A percentile compares a stretch with the other conserved stretches of the same genome.
Conservation (phyloP, 306 rosid genomes). For the Glycyrrhiza uralensis region DNA sequence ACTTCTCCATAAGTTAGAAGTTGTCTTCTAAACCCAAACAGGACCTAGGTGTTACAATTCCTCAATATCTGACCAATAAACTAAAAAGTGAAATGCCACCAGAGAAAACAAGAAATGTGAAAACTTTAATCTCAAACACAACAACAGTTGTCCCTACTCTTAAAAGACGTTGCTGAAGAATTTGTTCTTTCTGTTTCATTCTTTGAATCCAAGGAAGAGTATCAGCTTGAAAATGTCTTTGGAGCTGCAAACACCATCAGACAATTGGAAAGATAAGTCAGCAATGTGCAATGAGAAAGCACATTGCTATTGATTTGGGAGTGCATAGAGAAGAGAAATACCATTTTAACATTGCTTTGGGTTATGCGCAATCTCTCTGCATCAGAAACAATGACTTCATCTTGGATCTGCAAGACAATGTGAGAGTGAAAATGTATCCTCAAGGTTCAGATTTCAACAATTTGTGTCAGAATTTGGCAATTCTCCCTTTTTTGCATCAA, state of each 20-base stretch:
- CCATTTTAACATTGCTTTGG: slow-evolving; percentile 97
- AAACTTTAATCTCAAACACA: slow-evolving; percentile 7
- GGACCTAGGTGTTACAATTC: background rate
- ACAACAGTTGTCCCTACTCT: slow-evolving; percentile 47
- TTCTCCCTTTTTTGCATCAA: background rate
- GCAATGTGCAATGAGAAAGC: background rate
- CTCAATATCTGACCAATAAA: slow-evolving; percentile 9
- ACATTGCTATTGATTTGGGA: background rate
- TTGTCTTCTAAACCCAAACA: too few species aligned
- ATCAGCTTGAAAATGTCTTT: slow-evolving; percentile 92
- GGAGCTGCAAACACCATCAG: slow-evolving; percentile 60
- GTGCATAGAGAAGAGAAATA: slow-evolving; percentile 22
- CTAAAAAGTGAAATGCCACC: background rate
- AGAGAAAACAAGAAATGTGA: background rate
- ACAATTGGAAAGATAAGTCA: slow-evolving; percentile 3
- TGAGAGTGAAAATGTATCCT: background rate
- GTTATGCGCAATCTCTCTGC: slow-evolving; percentile 85
- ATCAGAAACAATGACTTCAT: slow-evolving; percentile 92
- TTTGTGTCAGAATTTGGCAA: background rate
- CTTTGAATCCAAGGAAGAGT: slow-evolving; percentile 86
- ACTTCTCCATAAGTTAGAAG: too few species aligned
- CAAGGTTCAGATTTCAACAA: background rate
- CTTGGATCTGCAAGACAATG: slow-evolving; percentile 76
- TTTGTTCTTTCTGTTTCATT: slow-evolving; percentile 88
- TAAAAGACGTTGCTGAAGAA: slow-evolving; percentile 84